A percentile compares a stretch with the other conserved stretches of the same genome.
phyloP scores from a whole-genome alignment of 2,329 filamentous ascomycete genomes.

The Arthrocladium fulminans region DNA sequence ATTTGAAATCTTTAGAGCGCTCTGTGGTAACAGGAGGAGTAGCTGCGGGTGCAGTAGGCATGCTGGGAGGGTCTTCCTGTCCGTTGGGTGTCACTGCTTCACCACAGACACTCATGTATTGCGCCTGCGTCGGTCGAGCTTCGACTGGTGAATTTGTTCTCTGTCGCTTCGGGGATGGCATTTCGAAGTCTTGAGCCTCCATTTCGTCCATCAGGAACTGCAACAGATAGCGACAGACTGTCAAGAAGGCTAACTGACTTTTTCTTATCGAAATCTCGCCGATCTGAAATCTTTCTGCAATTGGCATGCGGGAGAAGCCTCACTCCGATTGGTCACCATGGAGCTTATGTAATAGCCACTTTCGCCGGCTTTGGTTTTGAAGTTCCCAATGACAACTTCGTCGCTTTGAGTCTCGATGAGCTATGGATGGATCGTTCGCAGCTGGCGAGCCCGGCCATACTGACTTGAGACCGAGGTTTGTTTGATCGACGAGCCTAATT shows the following conservation, averaged over 20 bases:
- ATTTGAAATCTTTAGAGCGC: conserved; percentile 6
- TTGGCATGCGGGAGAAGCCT: neutral
- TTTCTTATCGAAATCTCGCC: neutral
- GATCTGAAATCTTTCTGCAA: neutral
- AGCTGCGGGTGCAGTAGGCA: neutral
- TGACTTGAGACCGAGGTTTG: conserved; percentile 1
- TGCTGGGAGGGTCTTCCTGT: neutral
- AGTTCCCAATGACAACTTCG: neutral
- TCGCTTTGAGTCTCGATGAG: neutral
- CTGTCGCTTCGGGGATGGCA: conserved; percentile 19
- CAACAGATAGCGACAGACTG: too few species aligned
- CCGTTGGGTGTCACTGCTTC: neutral
- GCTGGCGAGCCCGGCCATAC: conserved; percentile 3
- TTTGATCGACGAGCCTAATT: neutral
- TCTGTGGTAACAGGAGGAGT: neutral
- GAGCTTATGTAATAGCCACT: neutral
- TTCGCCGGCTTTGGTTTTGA: neutral
- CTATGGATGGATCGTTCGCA: conserved; percentile 5
- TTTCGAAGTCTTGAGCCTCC: conserved; percentile 19
- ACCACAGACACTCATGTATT: neutral
- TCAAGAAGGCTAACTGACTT: too few species aligned
- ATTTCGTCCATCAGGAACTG: too few species aligned
- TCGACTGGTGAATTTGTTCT: conserved; percentile 15
- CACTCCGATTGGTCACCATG: conserved; percentile 4
- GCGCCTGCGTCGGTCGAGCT: conserved; percentile 1